Evolutionary conservation across 306 rosid species (phyloP).

Genomic region (Inga oerstediana): DNA sequence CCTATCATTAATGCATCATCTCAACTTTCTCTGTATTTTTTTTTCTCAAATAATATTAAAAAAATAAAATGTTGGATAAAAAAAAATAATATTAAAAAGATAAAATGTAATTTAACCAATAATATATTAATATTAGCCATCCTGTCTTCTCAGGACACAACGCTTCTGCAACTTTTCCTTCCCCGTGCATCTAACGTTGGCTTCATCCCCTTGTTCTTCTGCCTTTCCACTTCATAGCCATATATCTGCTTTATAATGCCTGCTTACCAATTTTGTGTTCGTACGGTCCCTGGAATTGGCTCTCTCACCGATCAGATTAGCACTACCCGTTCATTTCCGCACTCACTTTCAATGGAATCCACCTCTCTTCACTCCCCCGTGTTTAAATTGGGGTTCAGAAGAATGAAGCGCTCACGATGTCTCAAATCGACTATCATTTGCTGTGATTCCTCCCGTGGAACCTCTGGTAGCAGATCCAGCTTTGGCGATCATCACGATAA

Average conservation of each 20-base stretch:
- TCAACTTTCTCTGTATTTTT: no score
- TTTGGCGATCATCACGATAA: constrained; percentile 40
- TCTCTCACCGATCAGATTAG: constrained; percentile 50
- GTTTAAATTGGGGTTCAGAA: constrained; percentile 32
- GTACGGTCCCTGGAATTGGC: constrained; percentile 36
- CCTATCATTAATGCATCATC: background rate
- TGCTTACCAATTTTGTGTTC: constrained; percentile 35
- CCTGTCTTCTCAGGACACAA: background rate
- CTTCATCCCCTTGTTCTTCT: background rate
- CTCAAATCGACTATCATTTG: constrained; percentile 55
- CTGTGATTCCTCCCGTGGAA: constrained; percentile 54
- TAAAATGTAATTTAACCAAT: background rate
- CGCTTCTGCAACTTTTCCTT: background rate
- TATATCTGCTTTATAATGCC: constrained; percentile 44
- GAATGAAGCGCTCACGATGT: constrained; percentile 35
- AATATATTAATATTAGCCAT: background rate
- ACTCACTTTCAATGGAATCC: constrained; percentile 36
- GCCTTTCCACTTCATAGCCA: background rate
- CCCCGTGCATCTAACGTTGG: background rate
- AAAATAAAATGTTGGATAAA: background rate
- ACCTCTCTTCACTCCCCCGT: constrained; percentile 38
- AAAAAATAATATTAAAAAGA: background rate
- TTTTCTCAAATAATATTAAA: background rate
- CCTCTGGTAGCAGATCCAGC: constrained; percentile 49
- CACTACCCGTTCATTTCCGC: constrained; percentile 34